These are phyloP conservation scores for Rubroshorea leprosula DNA, from an alignment of 345 rosid species.

Conservation along the genomic window DNA sequence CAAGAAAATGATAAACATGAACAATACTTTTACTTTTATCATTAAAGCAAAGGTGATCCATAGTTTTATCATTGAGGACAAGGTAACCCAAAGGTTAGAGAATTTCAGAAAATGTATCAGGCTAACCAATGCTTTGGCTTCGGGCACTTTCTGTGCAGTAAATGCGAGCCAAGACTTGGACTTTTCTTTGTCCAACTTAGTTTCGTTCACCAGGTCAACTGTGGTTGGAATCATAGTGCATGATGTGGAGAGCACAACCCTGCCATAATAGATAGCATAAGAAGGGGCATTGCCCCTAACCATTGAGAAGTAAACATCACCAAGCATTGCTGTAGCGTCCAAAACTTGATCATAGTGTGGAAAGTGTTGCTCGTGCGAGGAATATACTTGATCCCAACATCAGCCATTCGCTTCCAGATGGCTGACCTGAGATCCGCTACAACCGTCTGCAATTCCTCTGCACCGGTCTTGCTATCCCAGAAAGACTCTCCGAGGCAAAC, in stretches of 20 bases:
- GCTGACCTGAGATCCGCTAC: slow-evolving; percentile 54
- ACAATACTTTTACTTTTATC: too few relatives aligned
- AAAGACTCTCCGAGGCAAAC: slow-evolving; percentile 76
- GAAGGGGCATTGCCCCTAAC: slow-evolving; percentile 70
- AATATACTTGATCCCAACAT: slow-evolving; percentile 59
- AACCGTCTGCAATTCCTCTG: slow-evolving; percentile 51
- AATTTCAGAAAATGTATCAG: not conserved
- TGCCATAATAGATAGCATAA: slow-evolving; percentile 63
- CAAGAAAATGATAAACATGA: too few relatives aligned
- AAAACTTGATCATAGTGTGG: slow-evolving; percentile 72
- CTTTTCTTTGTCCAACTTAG: slow-evolving; percentile 71
- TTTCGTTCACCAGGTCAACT: slow-evolving; percentile 87
- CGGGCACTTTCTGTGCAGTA: slow-evolving; percentile 88
- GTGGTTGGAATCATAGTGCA: slow-evolving; percentile 92
- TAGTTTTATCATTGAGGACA: too few relatives aligned
- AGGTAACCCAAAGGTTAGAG: too few relatives aligned
- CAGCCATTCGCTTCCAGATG: slow-evolving; percentile 66
- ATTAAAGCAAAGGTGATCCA: too few relatives aligned
- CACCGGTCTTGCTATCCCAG: slow-evolving; percentile 73
- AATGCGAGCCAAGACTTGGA: slow-evolving; percentile 93
- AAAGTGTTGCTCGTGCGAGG: slow-evolving; percentile 84
- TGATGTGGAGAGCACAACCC: slow-evolving; percentile 84
- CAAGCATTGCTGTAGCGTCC: slow-evolving; percentile 76
- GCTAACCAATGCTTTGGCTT: slow-evolving; percentile 78
- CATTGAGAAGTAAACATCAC: slow-evolving; percentile 69